A percentile compares a stretch with the other conserved stretches of the same genome.
Evolutionary conservation across 2,329 filamentous ascomycete species (phyloP).

Genomic region (Coniochaeta pulveracea): DNA sequence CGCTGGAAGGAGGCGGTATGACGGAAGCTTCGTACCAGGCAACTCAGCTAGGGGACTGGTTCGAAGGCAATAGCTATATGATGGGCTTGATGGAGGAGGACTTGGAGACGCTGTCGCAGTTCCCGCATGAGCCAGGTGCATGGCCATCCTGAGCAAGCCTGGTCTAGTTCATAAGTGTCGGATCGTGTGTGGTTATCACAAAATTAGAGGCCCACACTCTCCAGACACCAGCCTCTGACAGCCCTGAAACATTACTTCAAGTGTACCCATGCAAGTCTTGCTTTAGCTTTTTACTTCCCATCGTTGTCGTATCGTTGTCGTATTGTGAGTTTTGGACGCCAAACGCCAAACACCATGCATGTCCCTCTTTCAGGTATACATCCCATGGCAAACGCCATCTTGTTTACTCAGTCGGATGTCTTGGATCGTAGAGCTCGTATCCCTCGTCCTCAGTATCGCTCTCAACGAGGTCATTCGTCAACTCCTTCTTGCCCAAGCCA

Average conservation of each 20-base stretch:
- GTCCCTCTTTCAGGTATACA: too few relatives aligned
- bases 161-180: too few relatives aligned
- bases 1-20: constrained; percentile 5
- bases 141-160: constrained; percentile 9
- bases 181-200: too few relatives aligned
- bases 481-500: constrained; percentile 9
- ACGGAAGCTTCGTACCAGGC: constrained; percentile 14
- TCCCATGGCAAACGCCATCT: neutral
- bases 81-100: constrained; percentile 55
- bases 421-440: constrained; percentile 57
- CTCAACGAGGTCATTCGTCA: constrained; percentile 26
- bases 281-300: too few relatives aligned
- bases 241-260: too few relatives aligned
- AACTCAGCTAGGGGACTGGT: constrained; percentile 51
- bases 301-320: too few relatives aligned
- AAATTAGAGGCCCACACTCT: too few relatives aligned
- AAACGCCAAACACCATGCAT: too few relatives aligned
- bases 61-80: constrained; percentile 53
- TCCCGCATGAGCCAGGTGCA: constrained; percentile 14
- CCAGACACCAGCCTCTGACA: too few relatives aligned
- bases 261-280: too few relatives aligned
- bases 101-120: constrained; percentile 31
- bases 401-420: constrained; percentile 46
- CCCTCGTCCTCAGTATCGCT: constrained; percentile 61
- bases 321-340: too few relatives aligned